These are phyloP conservation scores for Cercospora berteroae DNA, from an alignment of 2,329 filamentous ascomycete species.

Conservation along the genomic window DNA sequence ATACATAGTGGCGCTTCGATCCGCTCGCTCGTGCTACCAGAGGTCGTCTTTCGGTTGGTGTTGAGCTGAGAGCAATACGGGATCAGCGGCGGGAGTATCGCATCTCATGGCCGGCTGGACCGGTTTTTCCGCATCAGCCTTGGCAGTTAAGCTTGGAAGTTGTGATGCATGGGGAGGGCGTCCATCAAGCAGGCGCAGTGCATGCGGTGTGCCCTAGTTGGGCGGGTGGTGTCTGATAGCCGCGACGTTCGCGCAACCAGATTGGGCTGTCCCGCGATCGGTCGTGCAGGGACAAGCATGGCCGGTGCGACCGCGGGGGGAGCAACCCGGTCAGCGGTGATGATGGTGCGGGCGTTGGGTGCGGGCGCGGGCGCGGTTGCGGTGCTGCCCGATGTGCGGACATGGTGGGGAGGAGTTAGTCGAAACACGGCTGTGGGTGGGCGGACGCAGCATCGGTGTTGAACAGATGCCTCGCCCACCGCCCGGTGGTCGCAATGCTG, in stretches of 20 bases:
- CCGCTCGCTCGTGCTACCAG: not conserved
- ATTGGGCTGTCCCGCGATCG: not conserved
- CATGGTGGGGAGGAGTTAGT: not conserved
- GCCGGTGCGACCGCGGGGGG: not conserved
- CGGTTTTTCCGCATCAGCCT: not conserved
- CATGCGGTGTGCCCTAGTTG: not conserved
- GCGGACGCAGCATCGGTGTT: not conserved
- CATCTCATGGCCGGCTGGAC: not conserved
- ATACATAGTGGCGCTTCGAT: not conserved
- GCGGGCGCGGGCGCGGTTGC: not conserved
- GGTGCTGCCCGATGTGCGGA: not conserved
- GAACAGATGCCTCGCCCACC: not conserved
- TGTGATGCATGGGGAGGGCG: not conserved
- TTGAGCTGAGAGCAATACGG: not conserved
- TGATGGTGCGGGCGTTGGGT: not conserved
- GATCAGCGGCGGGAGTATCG: not conserved
- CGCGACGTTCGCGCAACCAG: not conserved
- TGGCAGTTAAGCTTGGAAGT: not conserved
- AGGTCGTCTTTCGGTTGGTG: not conserved
- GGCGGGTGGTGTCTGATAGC: not conserved
- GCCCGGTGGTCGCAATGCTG: not conserved
- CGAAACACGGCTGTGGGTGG: not conserved
- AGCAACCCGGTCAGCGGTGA: not conserved
- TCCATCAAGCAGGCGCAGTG: not conserved
- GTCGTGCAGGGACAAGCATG: not conserved